Conservation (phyloP, 352 stramenopile species). For the Phytophthora pisi region DNA sequence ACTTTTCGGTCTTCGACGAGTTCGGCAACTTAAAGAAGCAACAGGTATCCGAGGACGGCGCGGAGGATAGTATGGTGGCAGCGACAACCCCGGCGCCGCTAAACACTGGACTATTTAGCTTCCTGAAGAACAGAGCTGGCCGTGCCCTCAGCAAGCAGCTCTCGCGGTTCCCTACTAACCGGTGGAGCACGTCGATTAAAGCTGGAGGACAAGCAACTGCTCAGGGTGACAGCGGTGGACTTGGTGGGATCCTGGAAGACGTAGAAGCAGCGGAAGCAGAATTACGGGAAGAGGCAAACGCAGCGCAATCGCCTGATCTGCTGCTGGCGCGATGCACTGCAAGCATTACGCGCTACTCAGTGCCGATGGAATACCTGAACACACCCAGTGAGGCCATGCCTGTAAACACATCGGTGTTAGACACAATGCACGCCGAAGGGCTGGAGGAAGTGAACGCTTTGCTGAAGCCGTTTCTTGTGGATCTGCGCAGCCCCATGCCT, state of each 20-base stretch:
- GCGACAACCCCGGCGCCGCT: constrained; percentile 28
- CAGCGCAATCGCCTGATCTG: constrained; percentile 42
- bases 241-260: constrained; percentile 58
- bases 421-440: constrained; percentile 54
- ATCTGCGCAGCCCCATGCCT: constrained; percentile 46
- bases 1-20: constrained; percentile 78
- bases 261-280: constrained; percentile 44
- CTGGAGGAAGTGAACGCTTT: constrained; percentile 55
- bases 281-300: constrained; percentile 14
- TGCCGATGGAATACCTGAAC: constrained; percentile 61
- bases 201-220: constrained; percentile 9
- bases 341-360: constrained; percentile 56
- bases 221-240: constrained; percentile 16
- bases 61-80: constrained; percentile 6
- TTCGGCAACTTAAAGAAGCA: constrained; percentile 82
- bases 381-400: constrained; percentile 65
- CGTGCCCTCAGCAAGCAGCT: constrained; percentile 74
- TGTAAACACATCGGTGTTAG: constrained; percentile 45
- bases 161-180: constrained; percentile 45
- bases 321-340: constrained; percentile 56
- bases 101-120: constrained; percentile 80
- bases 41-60: constrained; percentile 13
- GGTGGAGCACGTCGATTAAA: constrained; percentile 28
- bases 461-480: constrained; percentile 61
- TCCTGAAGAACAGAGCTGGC: constrained; percentile 73